phyloP scores from a whole-genome alignment of 148 eudicot genomes.

The Amaranthus cruentus region DNA sequence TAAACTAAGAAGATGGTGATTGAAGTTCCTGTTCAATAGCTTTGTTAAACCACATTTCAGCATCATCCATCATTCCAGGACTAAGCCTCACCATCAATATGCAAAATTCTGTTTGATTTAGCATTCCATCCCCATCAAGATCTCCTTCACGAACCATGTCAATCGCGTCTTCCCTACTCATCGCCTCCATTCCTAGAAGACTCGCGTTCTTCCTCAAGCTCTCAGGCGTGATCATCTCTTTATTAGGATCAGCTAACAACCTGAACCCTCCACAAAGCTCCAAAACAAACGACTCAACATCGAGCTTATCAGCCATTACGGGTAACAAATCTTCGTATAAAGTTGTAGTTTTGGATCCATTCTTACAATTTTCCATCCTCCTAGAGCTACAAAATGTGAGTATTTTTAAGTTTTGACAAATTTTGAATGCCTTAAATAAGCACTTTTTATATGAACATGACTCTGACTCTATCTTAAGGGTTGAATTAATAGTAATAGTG shows the following conservation, averaged over 20 bases:
- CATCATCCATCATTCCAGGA: constrained; percentile 32
- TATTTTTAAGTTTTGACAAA: background rate
- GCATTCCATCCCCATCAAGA: constrained; percentile 27
- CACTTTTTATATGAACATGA: background rate
- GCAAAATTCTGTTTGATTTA: constrained; percentile 33
- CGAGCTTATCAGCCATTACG: constrained; percentile 31
- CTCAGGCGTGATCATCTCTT: constrained; percentile 29
- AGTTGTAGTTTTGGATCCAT: background rate
- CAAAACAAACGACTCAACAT: constrained; percentile 24
- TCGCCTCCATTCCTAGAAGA: constrained; percentile 27
- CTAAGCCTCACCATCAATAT: constrained; percentile 37
- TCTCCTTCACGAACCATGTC: constrained; percentile 34
- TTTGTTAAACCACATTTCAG: constrained; percentile 25
- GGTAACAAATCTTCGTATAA: constrained; percentile 27
- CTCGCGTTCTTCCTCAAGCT: constrained; percentile 33
- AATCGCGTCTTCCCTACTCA: constrained; percentile 27
- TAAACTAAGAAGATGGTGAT: background rate
- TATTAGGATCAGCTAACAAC: constrained; percentile 21
- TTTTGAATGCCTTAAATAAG: background rate
- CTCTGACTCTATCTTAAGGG: constrained; percentile 11
- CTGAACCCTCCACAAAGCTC: constrained; percentile 33
- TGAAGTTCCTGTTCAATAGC: constrained; percentile 23
- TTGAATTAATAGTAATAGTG: background rate
- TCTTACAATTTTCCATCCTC: constrained; percentile 20
- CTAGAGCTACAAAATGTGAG: background rate